Evolutionary conservation across 371 early-diverging fungal genomes (phyloP).

Genomic region (Mucor velutinosus): DNA sequence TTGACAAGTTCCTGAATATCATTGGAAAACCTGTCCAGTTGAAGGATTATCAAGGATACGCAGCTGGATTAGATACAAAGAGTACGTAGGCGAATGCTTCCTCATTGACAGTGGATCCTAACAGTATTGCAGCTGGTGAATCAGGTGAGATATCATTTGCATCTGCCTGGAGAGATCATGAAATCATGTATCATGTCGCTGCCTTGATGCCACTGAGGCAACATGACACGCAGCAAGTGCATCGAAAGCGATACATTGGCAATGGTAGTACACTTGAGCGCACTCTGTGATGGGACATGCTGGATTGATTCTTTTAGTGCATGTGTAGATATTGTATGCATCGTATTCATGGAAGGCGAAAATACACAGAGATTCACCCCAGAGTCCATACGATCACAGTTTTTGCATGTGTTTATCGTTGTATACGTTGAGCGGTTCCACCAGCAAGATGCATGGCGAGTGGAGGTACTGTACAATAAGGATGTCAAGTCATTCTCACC

Average conservation of each 20-base stretch:
- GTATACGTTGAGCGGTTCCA: constrained; percentile 50
- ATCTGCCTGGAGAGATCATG: constrained; percentile 78
- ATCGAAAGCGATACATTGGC: constrained; percentile 85
- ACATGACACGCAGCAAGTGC: constrained; percentile 77
- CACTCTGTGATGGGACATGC: neutral
- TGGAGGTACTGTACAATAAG: constrained; percentile 55
- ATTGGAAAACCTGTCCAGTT: constrained; percentile 75
- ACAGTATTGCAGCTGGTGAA: constrained; percentile 50
- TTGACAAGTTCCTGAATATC: constrained; percentile 66
- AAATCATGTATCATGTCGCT: constrained; percentile 89
- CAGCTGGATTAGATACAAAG: constrained; percentile 81
- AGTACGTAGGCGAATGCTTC: no score
- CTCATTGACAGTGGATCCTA: no score
- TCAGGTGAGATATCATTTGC: constrained; percentile 77
- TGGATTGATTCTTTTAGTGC: neutral
- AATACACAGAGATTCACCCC: constrained; percentile 61
- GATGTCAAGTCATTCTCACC: constrained; percentile 71
- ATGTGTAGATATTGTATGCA: constrained; percentile 66
- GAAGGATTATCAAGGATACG: constrained; percentile 77
- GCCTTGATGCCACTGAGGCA: constrained; percentile 74
- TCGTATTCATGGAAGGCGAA: constrained; percentile 69
- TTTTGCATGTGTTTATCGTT: constrained; percentile 73
- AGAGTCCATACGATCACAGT: constrained; percentile 64
- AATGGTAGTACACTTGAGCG: constrained; percentile 52
- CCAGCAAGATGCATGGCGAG: constrained; percentile 47